Conservation (phyloP, 495 filamentous ascomycete species). For the Aspergillus sparsus region DNA sequence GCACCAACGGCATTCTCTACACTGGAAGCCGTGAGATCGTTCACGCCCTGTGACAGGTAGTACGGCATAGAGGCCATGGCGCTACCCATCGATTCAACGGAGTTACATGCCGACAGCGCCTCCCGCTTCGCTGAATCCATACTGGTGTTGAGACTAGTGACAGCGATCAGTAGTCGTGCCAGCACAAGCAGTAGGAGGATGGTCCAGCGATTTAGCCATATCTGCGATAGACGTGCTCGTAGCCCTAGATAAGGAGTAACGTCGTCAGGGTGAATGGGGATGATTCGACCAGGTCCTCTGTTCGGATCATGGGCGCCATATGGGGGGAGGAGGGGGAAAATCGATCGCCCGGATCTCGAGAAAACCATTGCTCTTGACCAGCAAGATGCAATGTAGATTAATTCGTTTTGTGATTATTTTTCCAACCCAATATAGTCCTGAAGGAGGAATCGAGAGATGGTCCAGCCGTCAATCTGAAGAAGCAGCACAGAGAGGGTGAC, state of each 20-base stretch:
- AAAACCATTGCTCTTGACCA: conserved; percentile 32
- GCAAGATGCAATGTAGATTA: not conserved
- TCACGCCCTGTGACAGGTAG: conserved; percentile 85
- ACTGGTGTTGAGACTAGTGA: conserved; percentile 66
- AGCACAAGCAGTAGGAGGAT: conserved; percentile 84
- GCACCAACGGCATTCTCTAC: conserved; percentile 77
- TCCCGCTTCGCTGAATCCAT: conserved; percentile 73
- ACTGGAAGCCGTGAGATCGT: conserved; percentile 74
- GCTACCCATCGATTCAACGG: conserved; percentile 92
- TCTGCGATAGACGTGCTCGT: conserved; percentile 84
- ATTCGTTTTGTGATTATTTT: not conserved
- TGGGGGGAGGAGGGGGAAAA: conserved; percentile 48
- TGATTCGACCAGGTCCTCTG: conserved; percentile 29
- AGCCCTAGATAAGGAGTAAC: conserved; percentile 94
- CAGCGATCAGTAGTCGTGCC: conserved; percentile 73
- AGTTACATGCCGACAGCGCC: conserved; percentile 83
- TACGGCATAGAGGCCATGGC: conserved; percentile 97
- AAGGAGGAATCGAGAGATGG: not conserved
- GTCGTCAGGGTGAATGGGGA: conserved; percentile 63
- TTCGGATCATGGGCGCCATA: conserved; percentile 47
- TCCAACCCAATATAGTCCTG: not conserved
- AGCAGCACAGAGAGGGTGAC: conserved; percentile 5
- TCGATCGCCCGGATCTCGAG: conserved; percentile 33
- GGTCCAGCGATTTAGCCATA: conserved; percentile 98
- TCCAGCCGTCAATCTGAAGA: not conserved